Conservation (phyloP, 1,139 yeast species). For the Martiniozyma asiatica region DNA sequence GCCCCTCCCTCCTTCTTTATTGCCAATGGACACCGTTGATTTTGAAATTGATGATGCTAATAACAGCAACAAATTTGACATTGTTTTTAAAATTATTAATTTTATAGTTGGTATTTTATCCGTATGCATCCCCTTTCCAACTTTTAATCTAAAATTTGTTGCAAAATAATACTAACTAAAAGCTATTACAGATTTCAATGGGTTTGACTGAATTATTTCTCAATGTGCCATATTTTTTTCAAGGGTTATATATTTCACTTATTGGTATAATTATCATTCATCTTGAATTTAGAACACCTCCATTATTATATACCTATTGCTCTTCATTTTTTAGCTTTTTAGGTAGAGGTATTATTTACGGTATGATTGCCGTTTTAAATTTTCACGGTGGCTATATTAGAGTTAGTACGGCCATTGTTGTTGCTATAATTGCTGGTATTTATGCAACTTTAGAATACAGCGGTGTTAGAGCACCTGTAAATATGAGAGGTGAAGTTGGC, state of each 20-base stretch:
- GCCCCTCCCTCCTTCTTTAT: no score
- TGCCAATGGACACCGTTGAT: constrained; percentile 21
- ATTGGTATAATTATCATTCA: constrained; percentile 46
- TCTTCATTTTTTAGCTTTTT: constrained; percentile 74
- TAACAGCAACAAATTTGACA: constrained; percentile 13
- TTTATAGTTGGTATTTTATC: constrained; percentile 59
- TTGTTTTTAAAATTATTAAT: constrained; percentile 49
- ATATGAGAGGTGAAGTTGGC: constrained; percentile 47
- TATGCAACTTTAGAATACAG: constrained; percentile 60
- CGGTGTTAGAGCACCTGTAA: constrained; percentile 59
- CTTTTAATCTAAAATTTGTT: no score
- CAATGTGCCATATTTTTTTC: constrained; percentile 35
- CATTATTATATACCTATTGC: constrained; percentile 58
- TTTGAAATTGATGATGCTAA: constrained; percentile 15
- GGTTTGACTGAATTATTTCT: constrained; percentile 51
- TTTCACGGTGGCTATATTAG: constrained; percentile 51
- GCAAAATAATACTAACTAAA: no score
- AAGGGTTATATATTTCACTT: constrained; percentile 43
- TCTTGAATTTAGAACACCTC: constrained; percentile 55
- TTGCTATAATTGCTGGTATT: constrained; percentile 46
- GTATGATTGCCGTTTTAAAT: constrained; percentile 53
- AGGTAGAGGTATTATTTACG: constrained; percentile 70
- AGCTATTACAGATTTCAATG: constrained; percentile 35
- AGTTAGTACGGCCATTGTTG: constrained; percentile 40
- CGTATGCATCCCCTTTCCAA: no score